Base-by-base conservation (phyloP, 2,329 filamentous ascomycete genomes). In the Monilinia laxa region DNA sequence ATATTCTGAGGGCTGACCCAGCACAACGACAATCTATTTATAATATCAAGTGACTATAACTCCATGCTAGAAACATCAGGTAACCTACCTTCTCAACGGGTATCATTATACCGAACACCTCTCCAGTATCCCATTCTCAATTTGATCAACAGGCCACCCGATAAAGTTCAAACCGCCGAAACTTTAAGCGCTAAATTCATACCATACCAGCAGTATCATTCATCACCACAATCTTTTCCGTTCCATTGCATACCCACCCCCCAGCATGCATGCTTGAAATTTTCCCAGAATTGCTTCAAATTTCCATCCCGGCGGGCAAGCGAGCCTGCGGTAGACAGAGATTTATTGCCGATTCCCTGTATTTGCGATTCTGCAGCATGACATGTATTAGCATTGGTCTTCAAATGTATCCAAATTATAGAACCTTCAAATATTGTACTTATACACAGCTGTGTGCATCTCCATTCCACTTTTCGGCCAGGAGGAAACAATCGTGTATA, bases 251-350 rank as follows among this genome's bases (percentile, higher is more conserved):
- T 18, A 2, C 45, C 28, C 16, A 38, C 4, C n/a, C 58, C 58
- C 58, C 58, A 62, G n/a, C 58, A 62, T 4, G 23, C 2, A 51
- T 62, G 45, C 11, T 23, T 62, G n/a, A 62, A 25, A 51, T 62
- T 28, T 52, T 62, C 10, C 45, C 45, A 62, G 7, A 25, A 52
- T 25, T 14, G 10, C 49, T n/a, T 25, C 12, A 25, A 16, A 1
- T 16, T 28, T 12, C 23, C 23, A 4, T 52, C 23, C 14, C 49
- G 23, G 9, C 23, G 47, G 31, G 11, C n/a, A 23, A 62, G 58
- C 12, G 14, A 16, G 11, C 11, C 14, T 25, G 3, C 23, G 20
- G 7, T 18, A 2, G 45, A 60, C 10, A 23, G 31, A 31, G 11
- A 10, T 38, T 4, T 14, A 38, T 55, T 55, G 11, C 1, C 31